These are phyloP conservation scores for Colletotrichum tamarilloi DNA, from an alignment of 2,329 filamentous ascomycete species.

Conservation along the genomic window DNA sequence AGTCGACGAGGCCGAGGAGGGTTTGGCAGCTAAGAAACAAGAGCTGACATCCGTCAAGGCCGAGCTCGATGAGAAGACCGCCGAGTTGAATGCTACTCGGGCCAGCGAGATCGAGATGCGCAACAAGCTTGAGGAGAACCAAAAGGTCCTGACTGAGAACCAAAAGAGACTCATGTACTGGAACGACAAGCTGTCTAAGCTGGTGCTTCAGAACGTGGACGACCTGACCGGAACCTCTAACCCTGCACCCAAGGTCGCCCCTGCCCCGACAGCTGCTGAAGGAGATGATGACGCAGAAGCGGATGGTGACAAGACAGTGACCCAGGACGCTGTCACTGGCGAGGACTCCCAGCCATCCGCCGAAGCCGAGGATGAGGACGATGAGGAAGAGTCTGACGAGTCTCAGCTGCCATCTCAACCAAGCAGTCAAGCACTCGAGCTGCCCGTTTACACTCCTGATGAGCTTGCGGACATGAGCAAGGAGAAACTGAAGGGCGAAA, in stretches of 20 bases:
- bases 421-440: slow-evolving; percentile 59
- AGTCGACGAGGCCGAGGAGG: slow-evolving; percentile 85
- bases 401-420: slow-evolving; percentile 38
- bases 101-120: slow-evolving; percentile 97
- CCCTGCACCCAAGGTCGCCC: slow-evolving; percentile 36
- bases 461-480: slow-evolving; percentile 76
- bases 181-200: slow-evolving; percentile 89
- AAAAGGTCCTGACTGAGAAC: slow-evolving; percentile 88
- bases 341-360: slow-evolving; percentile 35
- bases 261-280: slow-evolving; percentile 28
- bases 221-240: slow-evolving; percentile 65
- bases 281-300: slow-evolving; percentile 37
- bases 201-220: slow-evolving; percentile 83
- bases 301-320: slow-evolving; percentile 38
- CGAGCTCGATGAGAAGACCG: slow-evolving; percentile 86
- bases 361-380: slow-evolving; percentile 42
- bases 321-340: not conserved
- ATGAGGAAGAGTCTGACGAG: slow-evolving; percentile 26
- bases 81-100: slow-evolving; percentile 88
- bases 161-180: slow-evolving; percentile 86
- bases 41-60: slow-evolving; percentile 83
- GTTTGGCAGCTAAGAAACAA: slow-evolving; percentile 81
- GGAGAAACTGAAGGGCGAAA: slow-evolving; percentile 69
- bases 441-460: slow-evolving; percentile 82
- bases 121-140: slow-evolving; percentile 96